phyloP scores from a whole-genome alignment of 768 basidiomycete species.

The Hericium rajendrae region DNA sequence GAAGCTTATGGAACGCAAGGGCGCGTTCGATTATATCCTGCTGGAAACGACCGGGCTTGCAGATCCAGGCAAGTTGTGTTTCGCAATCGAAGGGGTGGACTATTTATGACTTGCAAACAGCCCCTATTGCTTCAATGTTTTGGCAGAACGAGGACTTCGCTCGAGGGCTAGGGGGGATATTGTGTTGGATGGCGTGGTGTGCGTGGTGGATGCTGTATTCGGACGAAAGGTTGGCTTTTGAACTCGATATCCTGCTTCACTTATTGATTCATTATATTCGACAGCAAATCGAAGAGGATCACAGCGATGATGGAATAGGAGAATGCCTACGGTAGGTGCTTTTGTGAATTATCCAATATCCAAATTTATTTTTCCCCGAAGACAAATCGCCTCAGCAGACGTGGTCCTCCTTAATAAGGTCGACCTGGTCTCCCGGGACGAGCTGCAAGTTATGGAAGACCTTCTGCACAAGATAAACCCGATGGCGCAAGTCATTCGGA shows the following conservation, averaged over 20 bases:
- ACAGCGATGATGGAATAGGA: conserved; percentile 52
- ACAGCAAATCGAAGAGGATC: conserved; percentile 84
- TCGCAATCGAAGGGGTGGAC: neutral
- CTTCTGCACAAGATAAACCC: conserved; percentile 74
- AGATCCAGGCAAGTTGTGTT: conserved; percentile 62
- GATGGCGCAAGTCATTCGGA: conserved; percentile 62
- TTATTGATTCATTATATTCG: neutral
- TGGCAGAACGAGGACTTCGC: conserved; percentile 83
- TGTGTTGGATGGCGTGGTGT: conserved; percentile 79
- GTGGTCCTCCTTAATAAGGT: conserved; percentile 88
- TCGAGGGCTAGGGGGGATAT: conserved; percentile 59
- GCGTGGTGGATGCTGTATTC: conserved; percentile 86
- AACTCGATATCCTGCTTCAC: no score
- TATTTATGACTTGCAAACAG: conserved; percentile 24
- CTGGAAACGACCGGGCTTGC: conserved; percentile 95
- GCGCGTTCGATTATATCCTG: conserved; percentile 89
- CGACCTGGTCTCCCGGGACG: conserved; percentile 52
- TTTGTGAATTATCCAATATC: neutral
- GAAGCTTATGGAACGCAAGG: conserved; percentile 78
- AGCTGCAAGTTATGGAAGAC: conserved; percentile 40
- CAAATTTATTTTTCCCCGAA: conserved; percentile 21
- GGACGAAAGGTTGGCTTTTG: conserved; percentile 38
- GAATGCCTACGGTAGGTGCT: conserved; percentile 66
- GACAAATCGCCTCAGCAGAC: conserved; percentile 91
- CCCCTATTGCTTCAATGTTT: conserved; percentile 81